phyloP scores from a whole-genome alignment of 2,329 filamentous ascomycete species.

The Ascochyta fabae region DNA sequence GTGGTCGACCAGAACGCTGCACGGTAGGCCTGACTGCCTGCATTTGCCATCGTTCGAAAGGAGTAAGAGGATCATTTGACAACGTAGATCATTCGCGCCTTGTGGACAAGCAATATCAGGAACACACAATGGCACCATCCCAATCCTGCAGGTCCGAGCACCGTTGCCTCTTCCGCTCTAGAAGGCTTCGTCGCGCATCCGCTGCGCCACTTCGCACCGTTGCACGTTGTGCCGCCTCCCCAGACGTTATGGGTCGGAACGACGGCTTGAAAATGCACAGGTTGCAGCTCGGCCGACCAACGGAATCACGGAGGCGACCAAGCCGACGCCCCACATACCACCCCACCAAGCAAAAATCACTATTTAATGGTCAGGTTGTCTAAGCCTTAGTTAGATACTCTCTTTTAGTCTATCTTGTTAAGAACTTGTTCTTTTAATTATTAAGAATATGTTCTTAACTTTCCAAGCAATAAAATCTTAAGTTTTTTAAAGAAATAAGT shows the following conservation, averaged over 20 bases:
- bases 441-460: too few relatives aligned
- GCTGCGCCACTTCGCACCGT: slow-evolving; percentile 10
- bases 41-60: slow-evolving; percentile 13
- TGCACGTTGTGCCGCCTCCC: slow-evolving; percentile 13
- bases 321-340: too few relatives aligned
- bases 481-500: too few relatives aligned
- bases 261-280: too few relatives aligned
- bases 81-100: slow-evolving; percentile 8
- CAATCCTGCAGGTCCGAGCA: neutral
- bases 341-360: too few relatives aligned
- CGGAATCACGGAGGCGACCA: too few relatives aligned
- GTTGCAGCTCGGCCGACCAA: too few relatives aligned
- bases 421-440: too few relatives aligned
- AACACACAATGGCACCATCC: slow-evolving; percentile 7
- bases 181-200: neutral
- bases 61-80: slow-evolving; percentile 11
- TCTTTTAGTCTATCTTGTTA: too few relatives aligned
- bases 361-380: too few relatives aligned
- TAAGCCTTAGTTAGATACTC: too few relatives aligned
- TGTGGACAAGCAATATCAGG: slow-evolving; percentile 5
- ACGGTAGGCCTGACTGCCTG: neutral
- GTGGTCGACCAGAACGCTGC: slow-evolving; percentile 11
- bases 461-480: too few relatives aligned
- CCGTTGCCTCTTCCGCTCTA: neutral
- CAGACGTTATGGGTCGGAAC: slow-evolving; percentile 14